A percentile compares a stretch with the other conserved stretches of the same genome.
phyloP scores from a whole-genome alignment of 1,139 yeast genomes.

The Taphrina deformans region DNA sequence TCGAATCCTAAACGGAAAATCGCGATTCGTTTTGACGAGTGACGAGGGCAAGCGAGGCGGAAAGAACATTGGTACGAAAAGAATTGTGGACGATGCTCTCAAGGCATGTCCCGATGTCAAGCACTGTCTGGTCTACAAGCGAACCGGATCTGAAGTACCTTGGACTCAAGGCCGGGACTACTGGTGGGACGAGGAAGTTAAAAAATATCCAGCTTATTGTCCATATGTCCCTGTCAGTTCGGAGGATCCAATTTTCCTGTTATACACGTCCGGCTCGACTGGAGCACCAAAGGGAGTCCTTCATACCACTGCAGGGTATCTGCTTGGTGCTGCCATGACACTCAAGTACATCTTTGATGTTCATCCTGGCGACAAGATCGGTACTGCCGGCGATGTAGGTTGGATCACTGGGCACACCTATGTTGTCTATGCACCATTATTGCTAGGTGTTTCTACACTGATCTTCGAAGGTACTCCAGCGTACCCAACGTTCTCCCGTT shows the following conservation, averaged over 20 bases:
- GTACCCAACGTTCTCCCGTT: conserved; percentile 92
- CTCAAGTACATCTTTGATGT: conserved; percentile 92
- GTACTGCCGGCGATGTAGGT: conserved; percentile 98
- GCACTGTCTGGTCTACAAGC: conserved; percentile 79
- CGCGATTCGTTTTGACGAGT: conserved; percentile 87
- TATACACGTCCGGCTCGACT: conserved; percentile 95
- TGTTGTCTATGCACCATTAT: conserved; percentile 89
- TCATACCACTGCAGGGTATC: conserved; percentile 90
- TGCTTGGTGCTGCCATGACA: conserved; percentile 91
- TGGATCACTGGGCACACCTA: conserved; percentile 99
- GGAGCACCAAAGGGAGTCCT: conserved; percentile 99
- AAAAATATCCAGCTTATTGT: conserved; percentile 75
- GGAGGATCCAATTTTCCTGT: conserved; percentile 90
- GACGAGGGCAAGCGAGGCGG: conserved; percentile 98
- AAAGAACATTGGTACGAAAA: conserved; percentile 83
- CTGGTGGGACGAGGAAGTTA: conserved; percentile 89
- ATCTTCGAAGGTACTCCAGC: conserved; percentile 98
- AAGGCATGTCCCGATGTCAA: conserved; percentile 73
- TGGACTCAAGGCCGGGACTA: conserved; percentile 83
- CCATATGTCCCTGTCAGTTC: conserved; percentile 87
- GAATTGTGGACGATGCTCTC: conserved; percentile 91
- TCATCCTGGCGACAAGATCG: conserved; percentile 80
- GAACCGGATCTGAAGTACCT: conserved; percentile 73
- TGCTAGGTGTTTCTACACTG: conserved; percentile 84
- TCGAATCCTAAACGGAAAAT: conserved; percentile 83